These are phyloP conservation scores for Acanthamoeba comandoni DNA, from an alignment of 208 protist species.

Conservation along the genomic window DNA sequence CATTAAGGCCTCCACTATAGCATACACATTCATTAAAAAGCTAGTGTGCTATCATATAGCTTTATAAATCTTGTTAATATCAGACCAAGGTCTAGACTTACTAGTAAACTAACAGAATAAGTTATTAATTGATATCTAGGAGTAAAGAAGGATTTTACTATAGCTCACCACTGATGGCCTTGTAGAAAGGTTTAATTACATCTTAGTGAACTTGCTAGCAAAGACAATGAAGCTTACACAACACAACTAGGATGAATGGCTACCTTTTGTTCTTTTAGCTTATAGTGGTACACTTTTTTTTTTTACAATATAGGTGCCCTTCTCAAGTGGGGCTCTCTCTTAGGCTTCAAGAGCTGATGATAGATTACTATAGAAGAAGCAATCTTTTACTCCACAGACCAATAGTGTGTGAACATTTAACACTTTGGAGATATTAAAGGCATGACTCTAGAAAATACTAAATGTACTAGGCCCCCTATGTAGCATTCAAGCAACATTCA, in stretches of 20 bases:
- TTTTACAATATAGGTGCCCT: slow-evolving; percentile 5
- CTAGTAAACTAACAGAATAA: slow-evolving; percentile 3
- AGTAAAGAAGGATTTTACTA: slow-evolving; percentile 50
- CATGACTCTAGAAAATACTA: background rate
- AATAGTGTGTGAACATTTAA: background rate
- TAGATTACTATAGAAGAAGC: background rate
- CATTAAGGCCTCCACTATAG: background rate
- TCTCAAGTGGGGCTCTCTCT: background rate
- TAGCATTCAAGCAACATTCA: no score
- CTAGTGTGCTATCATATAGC: slow-evolving; percentile 42
- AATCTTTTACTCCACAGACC: slow-evolving; percentile 1
- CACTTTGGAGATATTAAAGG: background rate
- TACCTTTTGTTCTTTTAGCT: slow-evolving; percentile 11
- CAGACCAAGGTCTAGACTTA: slow-evolving; percentile 53
- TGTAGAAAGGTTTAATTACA: slow-evolving; percentile 74
- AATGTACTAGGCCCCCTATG: no score
- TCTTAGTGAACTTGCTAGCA: background rate
- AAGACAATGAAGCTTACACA: background rate
- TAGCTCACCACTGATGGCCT: slow-evolving; percentile 73
- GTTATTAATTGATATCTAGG: slow-evolving; percentile 35
- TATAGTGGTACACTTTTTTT: slow-evolving; percentile 73
- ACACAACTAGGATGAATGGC: slow-evolving; percentile 33
- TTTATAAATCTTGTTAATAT: slow-evolving; percentile 36
- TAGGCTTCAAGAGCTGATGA: background rate
- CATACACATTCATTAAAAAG: slow-evolving; percentile 11